Percentiles rank a stretch among this genome's conserved stretches.
phyloP scores from a whole-genome alignment of 768 basidiomycete species.

The Tephrocybe sp. region DNA sequence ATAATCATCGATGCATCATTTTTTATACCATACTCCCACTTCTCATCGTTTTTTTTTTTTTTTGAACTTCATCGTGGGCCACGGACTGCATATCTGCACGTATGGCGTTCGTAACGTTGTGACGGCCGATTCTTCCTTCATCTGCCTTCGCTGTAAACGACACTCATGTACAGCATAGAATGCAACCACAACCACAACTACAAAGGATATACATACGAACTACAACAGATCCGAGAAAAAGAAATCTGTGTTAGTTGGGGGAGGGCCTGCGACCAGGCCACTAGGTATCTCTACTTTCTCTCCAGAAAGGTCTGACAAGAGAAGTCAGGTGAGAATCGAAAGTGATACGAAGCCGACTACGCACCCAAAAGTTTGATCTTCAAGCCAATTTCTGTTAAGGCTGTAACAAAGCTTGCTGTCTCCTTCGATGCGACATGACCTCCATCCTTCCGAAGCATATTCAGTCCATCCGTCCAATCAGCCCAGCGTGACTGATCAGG shows the following conservation, averaged over 20 bases:
- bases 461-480: slow-evolving; percentile 93
- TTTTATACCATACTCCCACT: no score
- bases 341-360: slow-evolving; percentile 22
- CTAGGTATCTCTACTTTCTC: slow-evolving; percentile 90
- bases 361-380: slow-evolving; percentile 87
- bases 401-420: slow-evolving; percentile 83
- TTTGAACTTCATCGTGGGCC: no score
- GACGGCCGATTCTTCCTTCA: no score
- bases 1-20: no score
- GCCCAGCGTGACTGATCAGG: slow-evolving; percentile 80
- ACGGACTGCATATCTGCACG: no score
- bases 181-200: no score
- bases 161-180: no score
- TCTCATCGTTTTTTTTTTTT: no score
- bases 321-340: neutral
- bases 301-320: slow-evolving; percentile 73
- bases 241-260: slow-evolving; percentile 79
- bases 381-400: slow-evolving; percentile 86
- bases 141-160: no score
- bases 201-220: no score
- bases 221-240: slow-evolving; percentile 74
- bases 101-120: no score
- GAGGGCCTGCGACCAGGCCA: slow-evolving; percentile 72
- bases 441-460: slow-evolving; percentile 80
- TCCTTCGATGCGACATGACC: slow-evolving; percentile 84